A percentile compares a stretch with the other conserved stretches of the same genome.
These are phyloP conservation scores for Dictyostelium firmibasis DNA, from an alignment of 78 protist genomes.

Conservation along the genomic window DNA sequence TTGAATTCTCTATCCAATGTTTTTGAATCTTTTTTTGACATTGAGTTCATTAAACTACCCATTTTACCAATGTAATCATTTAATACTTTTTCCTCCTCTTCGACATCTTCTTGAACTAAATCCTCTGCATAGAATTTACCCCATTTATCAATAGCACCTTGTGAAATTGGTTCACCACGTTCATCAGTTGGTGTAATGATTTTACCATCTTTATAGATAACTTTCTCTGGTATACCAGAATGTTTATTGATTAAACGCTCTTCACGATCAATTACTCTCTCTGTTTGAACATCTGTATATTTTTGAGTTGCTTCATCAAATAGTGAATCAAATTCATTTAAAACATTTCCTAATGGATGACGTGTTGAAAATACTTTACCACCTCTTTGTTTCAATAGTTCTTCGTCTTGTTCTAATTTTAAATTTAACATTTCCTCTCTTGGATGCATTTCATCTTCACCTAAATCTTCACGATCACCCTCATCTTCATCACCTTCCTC, in stretches of 20 bases:
- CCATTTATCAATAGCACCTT: constrained; percentile 36
- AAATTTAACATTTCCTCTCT: background rate
- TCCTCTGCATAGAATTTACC: constrained; percentile 44
- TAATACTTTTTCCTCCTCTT: constrained; percentile 35
- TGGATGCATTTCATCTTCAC: background rate
- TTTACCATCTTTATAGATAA: constrained; percentile 15
- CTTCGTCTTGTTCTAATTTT: background rate
- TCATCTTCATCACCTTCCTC: constrained; percentile 22
- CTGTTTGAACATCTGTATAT: background rate
- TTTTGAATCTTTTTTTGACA: background rate
- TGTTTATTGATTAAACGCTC: background rate
- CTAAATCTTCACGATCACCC: constrained; percentile 1
- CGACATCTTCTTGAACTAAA: background rate
- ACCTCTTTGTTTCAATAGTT: background rate
- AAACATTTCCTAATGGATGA: background rate
- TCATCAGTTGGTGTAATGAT: constrained; percentile 22
- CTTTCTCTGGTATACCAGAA: constrained; percentile 32
- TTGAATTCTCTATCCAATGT: background rate
- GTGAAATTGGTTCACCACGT: constrained; percentile 55
- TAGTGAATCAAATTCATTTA: constrained; percentile 26
- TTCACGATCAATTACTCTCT: constrained; percentile 29
- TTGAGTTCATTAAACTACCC: background rate
- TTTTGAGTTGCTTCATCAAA: background rate
- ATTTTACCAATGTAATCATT: background rate
- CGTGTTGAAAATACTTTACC: background rate